Base-by-base conservation (phyloP, 2,329 filamentous ascomycete species). In the Hyphodiscus sp. region DNA sequence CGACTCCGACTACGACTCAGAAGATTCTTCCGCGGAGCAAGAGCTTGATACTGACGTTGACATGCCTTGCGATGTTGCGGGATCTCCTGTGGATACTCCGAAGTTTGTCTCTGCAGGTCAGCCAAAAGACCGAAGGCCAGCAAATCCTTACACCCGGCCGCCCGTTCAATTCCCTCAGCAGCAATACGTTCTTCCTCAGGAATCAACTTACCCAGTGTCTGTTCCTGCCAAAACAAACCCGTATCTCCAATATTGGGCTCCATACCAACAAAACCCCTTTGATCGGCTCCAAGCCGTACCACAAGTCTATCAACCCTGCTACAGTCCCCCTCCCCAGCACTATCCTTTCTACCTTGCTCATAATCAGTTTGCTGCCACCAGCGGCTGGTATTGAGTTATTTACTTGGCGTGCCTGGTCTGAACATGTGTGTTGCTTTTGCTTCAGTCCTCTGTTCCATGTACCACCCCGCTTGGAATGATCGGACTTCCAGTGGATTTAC, bases 131-230 rank as follows among this genome's bases (percentile, higher is more conserved):
- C 5, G 16, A 38, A 38, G 33, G 16, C 11, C 33, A 13, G 33
- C 33, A 38, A n/a, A 6, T 38, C 33, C 33, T 15, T 6, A 15
- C 16, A 38, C 4, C 11, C 38, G 15, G 2, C 47, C 47, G 3
- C 5, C 9, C 23, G 33, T 33, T 43, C 38, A 16, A 42, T 43
- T 43, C 41, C 13, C 19, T 11, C n/a, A 50, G 11, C 47, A 42
- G 23, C 47, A 50, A 50, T 50, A 50, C 47, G 47, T 50, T 50
- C 47, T 50, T 19, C 47, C 47, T n/a, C 47, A 50, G 41, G 47
- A 50, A 15, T 9, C 18, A 10, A 26, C 18, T 41, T 20, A 18
- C n/a, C 19, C 7, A 19, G 19, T 20, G 2, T 38, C 41, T 20
- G 38, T 47, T 23, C 47, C 33, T 38, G 9, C 41, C 30, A 38